Base-by-base conservation (phyloP, 2,329 filamentous ascomycete species). In the Cordyceps javanica region DNA sequence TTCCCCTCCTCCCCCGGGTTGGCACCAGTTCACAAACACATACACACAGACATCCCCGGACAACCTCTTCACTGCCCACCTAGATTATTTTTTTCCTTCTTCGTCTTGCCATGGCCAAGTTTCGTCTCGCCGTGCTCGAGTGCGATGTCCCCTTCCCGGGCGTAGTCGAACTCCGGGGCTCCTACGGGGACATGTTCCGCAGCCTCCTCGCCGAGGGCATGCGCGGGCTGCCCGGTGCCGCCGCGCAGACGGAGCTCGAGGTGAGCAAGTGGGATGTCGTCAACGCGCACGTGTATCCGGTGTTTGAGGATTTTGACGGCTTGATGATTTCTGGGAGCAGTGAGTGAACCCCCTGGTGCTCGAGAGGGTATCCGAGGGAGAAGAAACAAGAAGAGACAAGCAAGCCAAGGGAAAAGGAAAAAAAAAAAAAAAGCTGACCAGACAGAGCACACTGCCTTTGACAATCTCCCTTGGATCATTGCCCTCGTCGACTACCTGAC, bases 381-480 rank as follows among this genome's bases (percentile, higher is more conserved):
- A 11, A 19, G 7, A 7, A 30, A 32, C n/a, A 16, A 25, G 19
- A 16, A 11, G 9, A 26, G 21, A 3, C 14, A n/a, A 3, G 26
- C 50, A 42, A 28, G 46, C 32, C 3, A 16, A n/a, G 23, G 23
- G 25, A 30, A 21, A 11, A 19, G 7, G 4, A 30, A 32, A 26
- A 16, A 25, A 13, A 16, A 11, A n/a, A 26, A 32, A 3, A 21
- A n/a, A 3, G 26, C 50, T 53, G 38, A 55, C 32, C 3, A 16
- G 16, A 46, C 23, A 71, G 69, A 66, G 42, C 69, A 74, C 62
- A 76, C 73, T 19, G 72, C 76, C 2, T 77, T 73, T 58, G 67
- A 74, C 45, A 68, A 77, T 50, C 69, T 75, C 34, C 64, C 69
- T 1, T 79, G 76, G 77, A 78, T 79, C 52, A 45, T 75, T 19